Conservation (phyloP, 331 rosid genomes). For the Quercus lobata region DNA sequence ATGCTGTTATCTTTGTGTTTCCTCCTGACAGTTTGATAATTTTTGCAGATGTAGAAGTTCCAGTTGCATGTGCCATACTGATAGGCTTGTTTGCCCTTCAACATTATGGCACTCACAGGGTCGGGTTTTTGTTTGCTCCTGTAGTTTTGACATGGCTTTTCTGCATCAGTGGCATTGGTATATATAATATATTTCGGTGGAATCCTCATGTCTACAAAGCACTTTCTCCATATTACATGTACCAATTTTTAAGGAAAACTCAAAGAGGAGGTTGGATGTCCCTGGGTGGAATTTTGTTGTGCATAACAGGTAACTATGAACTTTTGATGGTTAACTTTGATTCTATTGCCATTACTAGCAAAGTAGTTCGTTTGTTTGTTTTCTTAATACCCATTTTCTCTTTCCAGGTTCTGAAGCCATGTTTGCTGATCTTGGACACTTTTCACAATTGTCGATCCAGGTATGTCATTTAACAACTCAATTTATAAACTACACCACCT, state of each 20-base stretch:
- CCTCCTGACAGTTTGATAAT: slow-evolving; percentile 15
- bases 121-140: slow-evolving; percentile 94
- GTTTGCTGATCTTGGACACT: slow-evolving; percentile 99
- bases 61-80: slow-evolving; percentile 72
- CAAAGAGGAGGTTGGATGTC: slow-evolving; percentile 85
- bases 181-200: slow-evolving; percentile 81
- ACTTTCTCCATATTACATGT: slow-evolving; percentile 81
- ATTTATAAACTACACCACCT: background rate
- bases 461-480: slow-evolving; percentile 27
- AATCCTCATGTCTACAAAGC: slow-evolving; percentile 68
- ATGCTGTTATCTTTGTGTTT: background rate
- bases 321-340: background rate
- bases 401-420: slow-evolving; percentile 94
- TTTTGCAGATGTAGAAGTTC: slow-evolving; percentile 80
- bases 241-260: slow-evolving; percentile 58
- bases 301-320: slow-evolving; percentile 65
- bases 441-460: slow-evolving; percentile 85
- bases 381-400: slow-evolving; percentile 7
- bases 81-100: slow-evolving; percentile 88
- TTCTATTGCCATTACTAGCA: background rate
- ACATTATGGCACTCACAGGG: slow-evolving; percentile 95
- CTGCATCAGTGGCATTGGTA: slow-evolving; percentile 76
- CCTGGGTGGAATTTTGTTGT: slow-evolving; percentile 89
- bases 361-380: background rate
- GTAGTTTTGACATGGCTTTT: slow-evolving; percentile 80